Conservation (phyloP, 129 eudicot species). For the Centaurea solstitialis region DNA sequence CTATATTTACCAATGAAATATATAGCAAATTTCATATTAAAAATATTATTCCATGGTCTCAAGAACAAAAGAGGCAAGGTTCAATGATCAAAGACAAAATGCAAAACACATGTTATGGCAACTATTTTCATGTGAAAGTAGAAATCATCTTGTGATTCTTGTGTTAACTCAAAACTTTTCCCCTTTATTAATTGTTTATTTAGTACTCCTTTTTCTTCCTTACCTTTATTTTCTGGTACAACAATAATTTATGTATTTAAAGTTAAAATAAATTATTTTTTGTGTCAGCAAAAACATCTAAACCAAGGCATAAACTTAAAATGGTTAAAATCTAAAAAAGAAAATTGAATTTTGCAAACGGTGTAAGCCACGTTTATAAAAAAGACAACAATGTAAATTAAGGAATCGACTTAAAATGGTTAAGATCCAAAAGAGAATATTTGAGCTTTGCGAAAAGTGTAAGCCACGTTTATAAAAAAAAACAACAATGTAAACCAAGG, state of each 20-base stretch:
- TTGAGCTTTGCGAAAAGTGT: not conserved
- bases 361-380: not conserved
- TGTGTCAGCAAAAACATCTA: not conserved
- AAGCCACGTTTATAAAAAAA: not conserved
- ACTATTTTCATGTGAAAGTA: slow-evolving; percentile 22
- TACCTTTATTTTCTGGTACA: not conserved
- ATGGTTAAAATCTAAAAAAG: not conserved
- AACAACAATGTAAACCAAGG: not conserved
- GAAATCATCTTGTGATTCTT: slow-evolving; percentile 18
- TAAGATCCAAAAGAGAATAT: not conserved
- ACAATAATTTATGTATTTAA: not conserved
- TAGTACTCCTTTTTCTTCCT: not conserved
- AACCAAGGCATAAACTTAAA: not conserved
- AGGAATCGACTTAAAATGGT: not conserved
- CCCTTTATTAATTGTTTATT: slow-evolving; percentile 3
- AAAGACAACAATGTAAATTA: no score
- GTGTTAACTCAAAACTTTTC: slow-evolving; percentile 10
- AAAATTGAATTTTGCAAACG: not conserved
- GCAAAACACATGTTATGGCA: slow-evolving; percentile 21
- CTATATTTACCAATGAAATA: no score
- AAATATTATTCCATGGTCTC: not conserved
- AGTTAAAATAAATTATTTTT: not conserved
- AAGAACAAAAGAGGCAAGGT: slow-evolving; percentile 3
- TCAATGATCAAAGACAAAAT: slow-evolving; percentile 27
- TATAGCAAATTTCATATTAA: no score